Percentiles rank a stretch among this genome's conserved stretches.
phyloP scores from a whole-genome alignment of 2,329 filamentous ascomycete species.

The Phaeomoniella chlamydospora region DNA sequence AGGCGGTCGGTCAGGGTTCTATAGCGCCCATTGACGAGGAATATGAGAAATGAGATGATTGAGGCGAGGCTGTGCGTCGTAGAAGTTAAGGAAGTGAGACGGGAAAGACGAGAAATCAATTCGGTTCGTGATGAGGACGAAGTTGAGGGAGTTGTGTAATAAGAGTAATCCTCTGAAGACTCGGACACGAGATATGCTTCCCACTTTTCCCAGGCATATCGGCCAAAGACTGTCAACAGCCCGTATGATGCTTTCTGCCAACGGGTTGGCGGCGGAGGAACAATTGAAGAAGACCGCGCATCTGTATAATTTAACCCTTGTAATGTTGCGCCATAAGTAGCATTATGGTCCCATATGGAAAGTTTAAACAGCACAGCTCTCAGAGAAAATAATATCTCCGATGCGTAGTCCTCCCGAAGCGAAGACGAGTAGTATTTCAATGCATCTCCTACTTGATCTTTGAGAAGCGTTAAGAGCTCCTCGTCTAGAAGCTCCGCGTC shows the following conservation, averaged over 20 bases:
- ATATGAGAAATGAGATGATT: conserved; percentile 75
- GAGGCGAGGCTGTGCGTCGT: conserved; percentile 69
- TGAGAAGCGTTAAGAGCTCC: conserved; percentile 74
- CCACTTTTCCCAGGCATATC: conserved; percentile 86
- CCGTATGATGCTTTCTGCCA: conserved; percentile 80
- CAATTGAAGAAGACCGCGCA: conserved; percentile 50
- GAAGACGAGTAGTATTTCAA: conserved; percentile 71
- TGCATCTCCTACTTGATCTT: conserved; percentile 72
- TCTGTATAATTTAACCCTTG: conserved; percentile 88
- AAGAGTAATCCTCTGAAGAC: conserved; percentile 51
- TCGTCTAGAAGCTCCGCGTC: conserved; percentile 92
- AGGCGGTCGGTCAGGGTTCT: conserved; percentile 78
- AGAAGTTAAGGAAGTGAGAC: conserved; percentile 52
- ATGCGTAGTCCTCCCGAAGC: conserved; percentile 70
- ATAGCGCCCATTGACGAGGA: conserved; percentile 81
- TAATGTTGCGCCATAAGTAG: conserved; percentile 82
- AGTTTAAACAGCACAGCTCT: conserved; percentile 81
- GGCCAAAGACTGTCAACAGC: conserved; percentile 68
- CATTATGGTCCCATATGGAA: conserved; percentile 90
- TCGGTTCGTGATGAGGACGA: conserved; percentile 14
- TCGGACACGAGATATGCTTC: conserved; percentile 69
- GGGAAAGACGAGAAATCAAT: conserved; percentile 44
- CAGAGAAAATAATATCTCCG: conserved; percentile 68
- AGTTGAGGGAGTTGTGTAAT: conserved; percentile 29
- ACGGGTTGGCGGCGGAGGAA: conserved; percentile 55